Percentiles rank a stretch among this genome's conserved stretches.
Conservation (phyloP, 2,329 filamentous ascomycete species). For the Colletotrichum magnum region DNA sequence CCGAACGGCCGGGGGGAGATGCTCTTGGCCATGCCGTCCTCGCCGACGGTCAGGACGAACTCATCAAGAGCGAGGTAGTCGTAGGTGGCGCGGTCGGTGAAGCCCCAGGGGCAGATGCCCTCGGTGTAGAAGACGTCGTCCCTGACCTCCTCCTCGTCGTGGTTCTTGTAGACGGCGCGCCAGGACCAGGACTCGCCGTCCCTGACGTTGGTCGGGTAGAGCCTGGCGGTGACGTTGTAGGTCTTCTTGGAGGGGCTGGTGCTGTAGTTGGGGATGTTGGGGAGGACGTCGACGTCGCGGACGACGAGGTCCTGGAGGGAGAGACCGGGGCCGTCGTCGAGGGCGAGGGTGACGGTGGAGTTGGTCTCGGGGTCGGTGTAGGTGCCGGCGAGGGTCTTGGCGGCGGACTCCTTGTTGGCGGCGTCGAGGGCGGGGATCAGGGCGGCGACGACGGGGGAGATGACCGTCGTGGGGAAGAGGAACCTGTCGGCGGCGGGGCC, state of each 20-base stretch:
- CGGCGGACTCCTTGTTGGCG: slow-evolving; percentile 56
- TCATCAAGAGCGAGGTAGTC: slow-evolving; percentile 50
- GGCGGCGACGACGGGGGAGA: slow-evolving; percentile 48
- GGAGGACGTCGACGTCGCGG: slow-evolving; percentile 57
- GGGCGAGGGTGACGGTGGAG: slow-evolving; percentile 55
- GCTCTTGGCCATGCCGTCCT: slow-evolving; percentile 18
- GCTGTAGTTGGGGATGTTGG: slow-evolving; percentile 50
- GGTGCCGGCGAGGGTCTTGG: slow-evolving; percentile 51
- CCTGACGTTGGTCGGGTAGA: slow-evolving; percentile 32
- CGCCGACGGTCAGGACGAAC: slow-evolving; percentile 45
- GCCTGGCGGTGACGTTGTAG: slow-evolving; percentile 22
- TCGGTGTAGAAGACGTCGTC: slow-evolving; percentile 47
- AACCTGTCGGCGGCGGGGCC: slow-evolving; percentile 43
- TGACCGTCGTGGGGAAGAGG: slow-evolving; percentile 42
- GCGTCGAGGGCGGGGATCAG: slow-evolving; percentile 60
- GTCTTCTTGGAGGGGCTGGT: neutral
- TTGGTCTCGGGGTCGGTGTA: slow-evolving; percentile 56
- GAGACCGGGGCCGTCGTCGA: slow-evolving; percentile 58
- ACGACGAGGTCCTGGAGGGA: slow-evolving; percentile 55
- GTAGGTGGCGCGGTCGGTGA: slow-evolving; percentile 51
- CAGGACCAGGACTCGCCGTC: slow-evolving; percentile 45
- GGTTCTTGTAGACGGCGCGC: slow-evolving; percentile 51
- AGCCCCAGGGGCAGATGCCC: slow-evolving; percentile 50
- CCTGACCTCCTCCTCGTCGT: slow-evolving; percentile 41
- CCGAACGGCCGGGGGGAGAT: slow-evolving; percentile 26